Conservation (phyloP, 306 rosid genomes). For the Trichosanthes cucumerina region DNA sequence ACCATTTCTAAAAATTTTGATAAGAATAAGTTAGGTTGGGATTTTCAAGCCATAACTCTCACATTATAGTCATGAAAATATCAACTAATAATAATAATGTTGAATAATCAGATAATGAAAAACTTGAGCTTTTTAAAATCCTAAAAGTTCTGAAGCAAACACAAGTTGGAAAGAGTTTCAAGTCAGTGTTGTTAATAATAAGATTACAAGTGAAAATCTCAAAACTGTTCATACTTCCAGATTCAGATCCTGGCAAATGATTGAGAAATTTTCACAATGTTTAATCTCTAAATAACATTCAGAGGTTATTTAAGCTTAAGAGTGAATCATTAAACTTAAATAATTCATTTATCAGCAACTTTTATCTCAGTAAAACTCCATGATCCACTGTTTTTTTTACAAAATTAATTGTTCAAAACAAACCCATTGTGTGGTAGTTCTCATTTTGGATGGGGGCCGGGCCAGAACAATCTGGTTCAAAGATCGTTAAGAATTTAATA, state of each 20-base stretch:
- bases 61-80: not conserved
- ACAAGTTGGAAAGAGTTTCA: not conserved
- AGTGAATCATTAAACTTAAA: not conserved
- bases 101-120: not conserved
- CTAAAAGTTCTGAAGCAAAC: not conserved
- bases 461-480: not conserved
- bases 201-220: not conserved
- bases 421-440: not conserved
- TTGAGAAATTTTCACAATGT: not conserved
- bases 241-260: not conserved
- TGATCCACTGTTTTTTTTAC: not conserved
- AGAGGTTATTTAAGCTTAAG: not conserved
- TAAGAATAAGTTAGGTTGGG: too few species aligned
- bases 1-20: too few species aligned
- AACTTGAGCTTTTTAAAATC: not conserved
- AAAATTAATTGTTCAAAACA: slow-evolving; percentile 3
- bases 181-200: not conserved
- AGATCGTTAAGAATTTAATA: not conserved
- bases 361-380: not conserved
- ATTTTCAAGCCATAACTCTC: not conserved
- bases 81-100: not conserved
- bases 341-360: not conserved
- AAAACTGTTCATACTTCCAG: not conserved
- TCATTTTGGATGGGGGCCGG: not conserved
- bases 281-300: not conserved